Base-by-base conservation (phyloP, 208 protist genomes). In the Novymonas esmeraldas region DNA sequence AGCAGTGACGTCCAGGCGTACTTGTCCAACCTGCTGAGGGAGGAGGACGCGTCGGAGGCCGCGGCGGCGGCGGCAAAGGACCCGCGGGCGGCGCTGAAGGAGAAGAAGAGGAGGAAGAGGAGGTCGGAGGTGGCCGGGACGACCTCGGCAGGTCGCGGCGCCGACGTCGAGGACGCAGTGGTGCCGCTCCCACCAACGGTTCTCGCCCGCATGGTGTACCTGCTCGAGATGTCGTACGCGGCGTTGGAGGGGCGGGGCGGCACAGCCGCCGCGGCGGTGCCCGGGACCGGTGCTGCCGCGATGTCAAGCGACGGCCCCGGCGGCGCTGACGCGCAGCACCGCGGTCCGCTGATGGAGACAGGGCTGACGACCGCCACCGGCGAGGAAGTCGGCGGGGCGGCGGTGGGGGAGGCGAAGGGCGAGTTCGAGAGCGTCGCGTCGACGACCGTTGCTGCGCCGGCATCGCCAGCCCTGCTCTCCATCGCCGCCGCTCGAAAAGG, bases 401-500 rank as follows among this genome's bases (percentile, higher is more conserved):
- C 56, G 22, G n/a, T 76, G 22, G 70, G 70, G 39, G 62, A 76
- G 29, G 42, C 49, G 13, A 76, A 52, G 38, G 70, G 70, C 26
- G 64, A 77, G 64, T 66, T 61, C 48, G 64, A 71, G 42, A 66
- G 50, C 33, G 49, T 60, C 33, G 51, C 64, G 18, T 52, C 57
- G n/a, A 70, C 72, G 20, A 71, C 58, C 6, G 51, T 78, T 24
- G 57, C 72, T 9, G 38, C 52, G 26, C 72, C 70, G 5, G 64
- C 62, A 28, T 64, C 70, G 10, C 70, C 70, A n/a, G 70, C 70
- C 22, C 26, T 70, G 55, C 39, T 76, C 28, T 34, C 70, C 39
- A 76, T 76, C 52, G 62, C 62, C 1, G 79, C 82, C 16, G 77
- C 90, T 3, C 72, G 76, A 6, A 81, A 73, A 28, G 84, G 82